A percentile compares a stretch with the other conserved stretches of the same genome.
Conservation (phyloP, 371 early-diverging fungal species). For the Syncephalastrum monosporum region DNA sequence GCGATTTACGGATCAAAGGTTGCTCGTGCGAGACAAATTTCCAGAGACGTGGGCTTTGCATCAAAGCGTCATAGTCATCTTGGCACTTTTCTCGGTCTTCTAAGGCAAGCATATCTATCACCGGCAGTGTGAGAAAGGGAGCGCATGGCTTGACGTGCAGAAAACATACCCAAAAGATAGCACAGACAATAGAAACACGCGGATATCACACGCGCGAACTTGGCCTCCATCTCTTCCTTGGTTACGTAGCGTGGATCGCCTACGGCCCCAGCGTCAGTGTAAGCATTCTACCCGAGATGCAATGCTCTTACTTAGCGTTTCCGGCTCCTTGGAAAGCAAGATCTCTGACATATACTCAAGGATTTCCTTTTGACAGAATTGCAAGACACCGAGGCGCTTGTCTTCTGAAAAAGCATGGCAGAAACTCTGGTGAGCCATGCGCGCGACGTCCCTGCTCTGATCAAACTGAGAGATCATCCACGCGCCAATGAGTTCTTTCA, state of each 20-base stretch:
- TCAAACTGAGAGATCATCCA: constrained; percentile 67
- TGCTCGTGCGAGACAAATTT: constrained; percentile 39
- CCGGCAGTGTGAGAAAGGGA: neutral
- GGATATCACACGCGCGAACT: constrained; percentile 59
- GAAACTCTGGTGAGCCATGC: constrained; percentile 33
- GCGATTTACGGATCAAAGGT: constrained; percentile 51
- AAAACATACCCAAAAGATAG: constrained; percentile 47
- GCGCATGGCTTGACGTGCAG: neutral
- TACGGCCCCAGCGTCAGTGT: constrained; percentile 9
- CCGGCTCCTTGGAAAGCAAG: constrained; percentile 56
- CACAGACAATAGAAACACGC: constrained; percentile 51
- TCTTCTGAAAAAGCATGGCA: constrained; percentile 54
- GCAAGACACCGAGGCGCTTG: constrained; percentile 52
- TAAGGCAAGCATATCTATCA: constrained; percentile 30
- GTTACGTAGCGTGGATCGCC: constrained; percentile 64
- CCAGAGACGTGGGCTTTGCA: constrained; percentile 55
- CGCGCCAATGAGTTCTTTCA: constrained; percentile 60
- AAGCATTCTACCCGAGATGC: neutral
- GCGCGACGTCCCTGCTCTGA: constrained; percentile 58
- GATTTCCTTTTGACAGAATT: constrained; percentile 62
- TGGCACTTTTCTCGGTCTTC: constrained; percentile 39
- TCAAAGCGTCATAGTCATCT: constrained; percentile 41
- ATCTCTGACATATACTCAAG: constrained; percentile 56
- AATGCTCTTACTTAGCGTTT: constrained; percentile 52
- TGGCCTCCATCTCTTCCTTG: constrained; percentile 62